phyloP scores from a whole-genome alignment of 345 rosid species.

The Nasturtium officinale region DNA sequence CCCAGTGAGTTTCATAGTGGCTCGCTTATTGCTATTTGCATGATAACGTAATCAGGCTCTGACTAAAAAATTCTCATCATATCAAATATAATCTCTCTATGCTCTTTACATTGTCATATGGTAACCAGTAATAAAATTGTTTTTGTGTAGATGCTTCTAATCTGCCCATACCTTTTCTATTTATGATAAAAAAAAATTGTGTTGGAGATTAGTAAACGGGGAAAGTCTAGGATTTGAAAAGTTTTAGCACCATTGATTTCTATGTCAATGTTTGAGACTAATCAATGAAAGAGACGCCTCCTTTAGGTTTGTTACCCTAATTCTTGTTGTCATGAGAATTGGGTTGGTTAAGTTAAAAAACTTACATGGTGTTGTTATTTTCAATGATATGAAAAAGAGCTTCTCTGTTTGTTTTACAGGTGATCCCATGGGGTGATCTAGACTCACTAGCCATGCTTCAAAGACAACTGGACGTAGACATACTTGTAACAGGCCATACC shows the following conservation, averaged over 20 bases:
- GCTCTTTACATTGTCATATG: background rate
- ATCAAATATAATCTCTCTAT: background rate
- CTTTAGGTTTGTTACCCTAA: background rate
- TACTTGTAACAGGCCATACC: slow-evolving; percentile 91
- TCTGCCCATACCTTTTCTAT: background rate
- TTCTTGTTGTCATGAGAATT: background rate
- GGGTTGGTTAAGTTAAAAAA: slow-evolving; percentile 5
- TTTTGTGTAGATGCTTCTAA: slow-evolving; percentile 6
- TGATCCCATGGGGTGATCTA: slow-evolving; percentile 96
- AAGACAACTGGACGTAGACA: slow-evolving; percentile 93
- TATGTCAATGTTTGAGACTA: slow-evolving; percentile 8
- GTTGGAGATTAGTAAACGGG: background rate
- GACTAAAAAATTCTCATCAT: background rate
- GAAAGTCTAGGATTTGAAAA: slow-evolving; percentile 3
- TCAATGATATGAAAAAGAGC: background rate
- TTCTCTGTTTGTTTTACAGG: slow-evolving; percentile 48
- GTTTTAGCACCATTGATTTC: background rate
- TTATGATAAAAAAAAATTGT: background rate
- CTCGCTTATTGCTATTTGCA: background rate
- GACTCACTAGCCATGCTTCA: slow-evolving; percentile 96
- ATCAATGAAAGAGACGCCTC: slow-evolving; percentile 6
- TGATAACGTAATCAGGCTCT: background rate
- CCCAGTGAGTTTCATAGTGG: background rate
- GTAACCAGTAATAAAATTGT: background rate
- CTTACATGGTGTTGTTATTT: background rate